Base-by-base conservation (phyloP, 345 rosid species). In the Ailanthus altissimus region DNA sequence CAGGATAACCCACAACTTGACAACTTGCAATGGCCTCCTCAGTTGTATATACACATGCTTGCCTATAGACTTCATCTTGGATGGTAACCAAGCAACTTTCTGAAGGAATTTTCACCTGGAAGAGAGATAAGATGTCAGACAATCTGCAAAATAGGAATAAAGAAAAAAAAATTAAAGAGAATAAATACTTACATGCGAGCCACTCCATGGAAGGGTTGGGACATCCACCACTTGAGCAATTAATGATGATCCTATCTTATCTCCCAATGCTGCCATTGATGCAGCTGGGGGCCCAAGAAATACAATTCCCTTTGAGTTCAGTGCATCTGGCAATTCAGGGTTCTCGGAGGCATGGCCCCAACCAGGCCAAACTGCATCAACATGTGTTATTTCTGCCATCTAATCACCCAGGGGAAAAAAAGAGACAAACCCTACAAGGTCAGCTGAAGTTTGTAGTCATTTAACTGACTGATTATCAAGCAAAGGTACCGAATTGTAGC, bases 191-290 rank as follows among this genome's bases (percentile, higher is more conserved):
- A 93, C 99, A 86, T 91, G 95, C 77, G 99, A 92, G 76, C 99
- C 99, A 87, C 99, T 94, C 99, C 99, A 97, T 49, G 97, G 97
- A 82, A 97, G 92, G 76, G 99, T 94, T 38, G 99, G 99, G 79
- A 97, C 99, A 47, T 94, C 92, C n/a, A 98, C 99, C n/a, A 98
- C 93, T 85, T 97, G 99, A 77, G 99, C 99, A 88, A 97, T 97
- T 84, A 97, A 91, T 18, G 99, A 97, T 40, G 99, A 97, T 78
- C 99, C 99, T 57, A 97, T 91, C 83, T 97, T 97, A 88, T 97
- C 99, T 74, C 99, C 99, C 75, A 97, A 72, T 81, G 99, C 99
- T 63, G 89, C 91, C 99, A 97, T 97, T 26, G 99, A 97, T 42
- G 86, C 40, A 59, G 93, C 84, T 12, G 97, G 97, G 32, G 99